Evolutionary conservation across 495 filamentous ascomycete genomes (phyloP), one percentile per base, ranked within the genome.

Genomic region (Chaetomium tenue): DNA sequence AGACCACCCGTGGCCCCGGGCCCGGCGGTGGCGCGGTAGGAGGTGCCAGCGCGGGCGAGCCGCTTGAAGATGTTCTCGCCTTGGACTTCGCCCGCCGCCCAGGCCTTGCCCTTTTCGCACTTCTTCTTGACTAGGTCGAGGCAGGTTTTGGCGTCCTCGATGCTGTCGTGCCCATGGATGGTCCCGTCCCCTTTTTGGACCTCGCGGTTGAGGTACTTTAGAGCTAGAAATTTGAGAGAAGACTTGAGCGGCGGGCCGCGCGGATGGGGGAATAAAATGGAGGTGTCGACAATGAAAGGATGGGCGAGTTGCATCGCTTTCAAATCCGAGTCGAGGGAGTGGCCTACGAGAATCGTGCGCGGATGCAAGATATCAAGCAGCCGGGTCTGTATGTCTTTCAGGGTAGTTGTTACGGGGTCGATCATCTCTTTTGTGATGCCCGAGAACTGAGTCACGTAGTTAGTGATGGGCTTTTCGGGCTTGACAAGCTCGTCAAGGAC

Each of bases 71-170:
- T 88, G 60, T 88, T 89, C 72, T 98, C 94, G 23, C 84, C 86
- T 47, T 83, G 87, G 6, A 83, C 78, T 25, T 93, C 92, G 57
- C 82, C 84, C 0, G 87, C 88, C 11, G 91, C 94, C 88, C 92
- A 98, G 39, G 77, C 76, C 54, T 87, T 87, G 47, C 95, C 94
- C 69, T 89, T 91, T 70, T 97, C 92, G 72, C 95, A 97, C 74
- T 98, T 98, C 73, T 90, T 86, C 72, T 93, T 96, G 12, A 97
- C 86, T 1, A 98, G 86, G 67, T 98, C 95, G 18, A 98, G 84
- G 61, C 90, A 93, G 3, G 94, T 91, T 51, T 82, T 85, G 16
- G 94, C 91, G 72, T 98, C 94, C 77, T 98, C 95, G 69, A 96
- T 83, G 30, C 89, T 91, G 80, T 97, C 87, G 70, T 98, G 94